These are phyloP conservation scores for sweet orange (Citrus sinensis) DNA, from an alignment of 345 rosid genomes.

Conservation along the genomic window DVS_A1.0 CM039161.1:22703501-22704000, in stretches of 20 bases:
- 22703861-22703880: too few relatives aligned
- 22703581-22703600: neutral
- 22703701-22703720: conserved; percentile 71
- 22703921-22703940: conserved; percentile 57
- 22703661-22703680: conserved; percentile 78
- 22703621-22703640: neutral
- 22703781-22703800: neutral
- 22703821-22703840: neutral
- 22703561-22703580: neutral
- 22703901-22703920: neutral
- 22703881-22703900: neutral
- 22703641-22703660: conserved; percentile 56
- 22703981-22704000: conserved; percentile 83
- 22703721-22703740: conserved; percentile 30
- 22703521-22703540: neutral
- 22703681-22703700: conserved; percentile 73
- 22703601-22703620: neutral
- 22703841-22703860: neutral
- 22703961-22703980: conserved; percentile 77
- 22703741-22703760: neutral
- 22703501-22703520: neutral
- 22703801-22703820: neutral
- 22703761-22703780: neutral
- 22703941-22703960: conserved; percentile 81
- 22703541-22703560: neutral